phyloP scores from a whole-genome alignment of 202 grass and related monocot species.

The Saccharum hybrid region DNA sequence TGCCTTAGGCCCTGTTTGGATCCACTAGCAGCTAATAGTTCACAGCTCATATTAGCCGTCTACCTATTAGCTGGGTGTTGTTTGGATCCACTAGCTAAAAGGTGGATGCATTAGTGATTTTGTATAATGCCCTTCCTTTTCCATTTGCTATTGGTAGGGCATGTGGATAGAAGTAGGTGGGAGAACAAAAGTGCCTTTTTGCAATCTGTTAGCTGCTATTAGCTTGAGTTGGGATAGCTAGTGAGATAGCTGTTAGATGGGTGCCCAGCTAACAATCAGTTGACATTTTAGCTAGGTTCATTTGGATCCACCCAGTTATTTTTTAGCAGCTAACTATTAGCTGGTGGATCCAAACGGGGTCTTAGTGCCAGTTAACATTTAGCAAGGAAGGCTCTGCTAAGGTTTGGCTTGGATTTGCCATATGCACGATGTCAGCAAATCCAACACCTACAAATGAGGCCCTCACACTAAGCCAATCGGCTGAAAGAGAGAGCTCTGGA shows the following conservation, averaged over 20 bases:
- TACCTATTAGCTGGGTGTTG: not conserved
- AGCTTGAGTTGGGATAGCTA: not conserved
- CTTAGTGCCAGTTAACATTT: not conserved
- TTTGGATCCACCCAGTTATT: not conserved
- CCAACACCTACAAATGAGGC: constrained; percentile 32
- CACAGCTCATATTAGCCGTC: not conserved
- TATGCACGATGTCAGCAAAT: constrained; percentile 38
- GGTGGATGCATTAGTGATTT: not conserved
- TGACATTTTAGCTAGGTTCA: not conserved
- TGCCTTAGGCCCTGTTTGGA: too few relatives aligned
- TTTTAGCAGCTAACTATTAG: not conserved
- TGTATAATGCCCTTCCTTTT: not conserved
- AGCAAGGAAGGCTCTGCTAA: too few relatives aligned
- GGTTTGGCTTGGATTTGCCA: constrained; percentile 6
- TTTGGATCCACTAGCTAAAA: not conserved
- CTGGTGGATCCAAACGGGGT: not conserved
- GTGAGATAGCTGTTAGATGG: not conserved
- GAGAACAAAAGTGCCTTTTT: not conserved
- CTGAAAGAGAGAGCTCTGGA: constrained; percentile 35
- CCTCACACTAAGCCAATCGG: constrained; percentile 35
- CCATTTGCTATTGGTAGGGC: not conserved
- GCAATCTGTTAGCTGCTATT: not conserved
- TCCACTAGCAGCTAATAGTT: too few relatives aligned
- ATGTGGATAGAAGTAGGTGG: not conserved
- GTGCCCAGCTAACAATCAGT: not conserved